A percentile compares a stretch with the other conserved stretches of the same genome.
Conservation (phyloP, 1,284 basidiomycete species). For the Erythrobasidium hasegawianum region DNA sequence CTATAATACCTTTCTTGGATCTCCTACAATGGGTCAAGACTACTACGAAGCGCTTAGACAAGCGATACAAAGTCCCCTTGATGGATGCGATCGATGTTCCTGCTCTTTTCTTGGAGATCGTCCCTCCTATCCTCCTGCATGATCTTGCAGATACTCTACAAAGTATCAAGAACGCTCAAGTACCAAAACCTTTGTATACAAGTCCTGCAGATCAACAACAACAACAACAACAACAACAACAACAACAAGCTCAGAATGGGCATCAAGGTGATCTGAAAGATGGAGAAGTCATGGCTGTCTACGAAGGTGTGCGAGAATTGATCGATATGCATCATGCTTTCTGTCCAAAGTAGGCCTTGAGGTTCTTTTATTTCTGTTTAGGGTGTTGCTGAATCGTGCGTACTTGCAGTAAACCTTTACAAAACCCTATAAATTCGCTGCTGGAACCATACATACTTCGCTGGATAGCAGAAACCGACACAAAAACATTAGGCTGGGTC, state of each 20-base stretch:
- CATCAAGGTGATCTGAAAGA: constrained; percentile 61
- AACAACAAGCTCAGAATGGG: too few relatives aligned
- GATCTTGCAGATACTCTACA: constrained; percentile 71
- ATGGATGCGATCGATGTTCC: constrained; percentile 26
- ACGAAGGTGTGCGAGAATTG: constrained; percentile 68
- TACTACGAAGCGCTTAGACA: constrained; percentile 72
- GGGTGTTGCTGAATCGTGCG: neutral
- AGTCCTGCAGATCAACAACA: constrained; percentile 53
- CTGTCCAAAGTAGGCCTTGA: constrained; percentile 61
- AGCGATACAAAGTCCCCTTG: constrained; percentile 62
- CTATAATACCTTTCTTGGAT: constrained; percentile 59
- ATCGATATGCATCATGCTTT: constrained; percentile 76
- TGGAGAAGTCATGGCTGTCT: constrained; percentile 82
- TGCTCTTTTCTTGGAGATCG: constrained; percentile 60
- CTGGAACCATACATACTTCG: constrained; percentile 84
- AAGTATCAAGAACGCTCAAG: constrained; percentile 47
- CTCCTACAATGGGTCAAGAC: constrained; percentile 89
- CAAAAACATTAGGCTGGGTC: constrained; percentile 91
- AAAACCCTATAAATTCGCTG: constrained; percentile 54
- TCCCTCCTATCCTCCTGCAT: constrained; percentile 69
- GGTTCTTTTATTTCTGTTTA: neutral
- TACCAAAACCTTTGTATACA: constrained; percentile 24
- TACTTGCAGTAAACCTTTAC: constrained; percentile 25
- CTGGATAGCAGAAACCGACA: constrained; percentile 86
- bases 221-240: constrained; percentile 57